Evolutionary conservation across 495 filamentous ascomycete genomes (phyloP).

Genomic region (Parathielavia hyrcaniae): DNA sequence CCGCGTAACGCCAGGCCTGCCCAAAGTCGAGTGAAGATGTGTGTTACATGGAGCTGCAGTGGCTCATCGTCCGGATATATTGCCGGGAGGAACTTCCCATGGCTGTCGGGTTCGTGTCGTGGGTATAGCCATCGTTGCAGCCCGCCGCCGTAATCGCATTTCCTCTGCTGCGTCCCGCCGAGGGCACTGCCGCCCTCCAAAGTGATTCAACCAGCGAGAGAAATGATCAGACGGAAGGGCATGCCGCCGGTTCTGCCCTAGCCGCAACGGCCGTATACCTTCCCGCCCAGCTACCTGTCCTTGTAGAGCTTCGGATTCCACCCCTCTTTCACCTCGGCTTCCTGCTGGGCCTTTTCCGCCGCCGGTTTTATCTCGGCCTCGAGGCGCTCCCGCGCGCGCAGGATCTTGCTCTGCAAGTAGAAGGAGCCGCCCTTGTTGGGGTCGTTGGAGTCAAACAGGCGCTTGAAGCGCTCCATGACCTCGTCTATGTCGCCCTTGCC

Average conservation of each 20-base stretch:
- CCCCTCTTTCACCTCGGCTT: slow-evolving; percentile 69
- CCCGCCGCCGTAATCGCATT: too few species aligned
- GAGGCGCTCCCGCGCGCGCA: slow-evolving; percentile 84
- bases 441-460: slow-evolving; percentile 87
- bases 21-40: slow-evolving; percentile 45
- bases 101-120: background rate
- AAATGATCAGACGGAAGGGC: background rate
- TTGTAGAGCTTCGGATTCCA: slow-evolving; percentile 96
- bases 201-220: background rate
- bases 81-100: background rate
- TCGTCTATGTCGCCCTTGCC: slow-evolving; percentile 70
- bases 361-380: slow-evolving; percentile 65
- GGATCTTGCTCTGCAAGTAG: slow-evolving; percentile 94
- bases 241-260: background rate
- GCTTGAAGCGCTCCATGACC: slow-evolving; percentile 84
- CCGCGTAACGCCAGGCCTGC: slow-evolving; percentile 42
- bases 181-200: too few species aligned
- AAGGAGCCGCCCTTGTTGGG: slow-evolving; percentile 94
- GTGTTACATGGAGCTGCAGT: slow-evolving; percentile 11
- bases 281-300: slow-evolving; percentile 53
- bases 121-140: background rate
- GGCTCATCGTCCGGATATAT: background rate
- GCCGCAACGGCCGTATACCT: background rate
- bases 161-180: too few species aligned
- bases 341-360: slow-evolving; percentile 47